phyloP scores from a whole-genome alignment of 148 eudicot species.

The Amaranthus palmeri region DNA sequence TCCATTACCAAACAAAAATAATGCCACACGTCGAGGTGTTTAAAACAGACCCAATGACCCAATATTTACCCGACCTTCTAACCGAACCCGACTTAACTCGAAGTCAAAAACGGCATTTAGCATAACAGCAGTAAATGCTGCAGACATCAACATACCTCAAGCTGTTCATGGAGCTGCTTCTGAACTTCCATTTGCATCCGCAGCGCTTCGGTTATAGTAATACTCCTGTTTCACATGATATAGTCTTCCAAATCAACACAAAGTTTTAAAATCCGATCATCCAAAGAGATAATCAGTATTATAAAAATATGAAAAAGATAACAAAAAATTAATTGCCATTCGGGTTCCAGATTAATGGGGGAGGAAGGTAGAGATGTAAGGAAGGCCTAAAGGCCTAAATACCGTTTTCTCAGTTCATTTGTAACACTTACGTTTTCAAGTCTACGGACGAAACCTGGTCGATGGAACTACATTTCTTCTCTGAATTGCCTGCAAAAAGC shows the following conservation, averaged over 20 bases:
- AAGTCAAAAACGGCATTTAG: no score
- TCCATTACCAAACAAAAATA: no score
- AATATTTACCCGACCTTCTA: no score
- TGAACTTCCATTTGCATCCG: conserved; percentile 76
- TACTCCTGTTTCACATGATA: conserved; percentile 32
- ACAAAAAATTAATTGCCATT: neutral
- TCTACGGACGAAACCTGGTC: conserved; percentile 56
- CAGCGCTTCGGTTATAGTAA: conserved; percentile 62
- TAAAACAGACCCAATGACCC: no score
- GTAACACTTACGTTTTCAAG: conserved; percentile 57
- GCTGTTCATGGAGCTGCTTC: conserved; percentile 74
- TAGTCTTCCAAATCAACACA: neutral
- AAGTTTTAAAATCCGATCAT: neutral
- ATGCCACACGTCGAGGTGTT: no score
- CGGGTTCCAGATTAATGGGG: no score
- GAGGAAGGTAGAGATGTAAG: no score
- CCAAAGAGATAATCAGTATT: neutral
- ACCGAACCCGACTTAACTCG: no score
- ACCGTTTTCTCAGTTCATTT: no score
- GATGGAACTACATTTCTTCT: conserved; percentile 35
- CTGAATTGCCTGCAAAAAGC: conserved; percentile 52
- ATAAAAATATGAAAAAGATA: neutral
- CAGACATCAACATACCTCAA: conserved; percentile 42
- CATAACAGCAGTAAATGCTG: no score
- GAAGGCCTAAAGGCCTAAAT: no score